Percentiles rank a stretch among this genome's conserved stretches.
Conservation (phyloP, 768 basidiomycete genomes). For the Daedalea quercina region DNA sequence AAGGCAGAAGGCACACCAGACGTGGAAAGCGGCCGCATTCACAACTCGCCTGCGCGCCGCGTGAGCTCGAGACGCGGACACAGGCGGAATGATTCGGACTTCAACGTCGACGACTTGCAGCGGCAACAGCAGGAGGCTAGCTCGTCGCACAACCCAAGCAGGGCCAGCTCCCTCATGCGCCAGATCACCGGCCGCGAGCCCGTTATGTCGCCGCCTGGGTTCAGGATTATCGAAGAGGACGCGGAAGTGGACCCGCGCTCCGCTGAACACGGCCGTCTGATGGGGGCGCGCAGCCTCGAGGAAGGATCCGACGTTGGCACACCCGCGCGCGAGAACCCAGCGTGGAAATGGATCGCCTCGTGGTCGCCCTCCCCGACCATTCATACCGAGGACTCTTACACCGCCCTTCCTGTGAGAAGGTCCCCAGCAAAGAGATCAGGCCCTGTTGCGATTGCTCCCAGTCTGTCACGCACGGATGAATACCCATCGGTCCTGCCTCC, state of each 20-base stretch:
- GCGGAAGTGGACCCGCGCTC: slow-evolving; percentile 15
- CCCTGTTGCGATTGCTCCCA: slow-evolving; percentile 10
- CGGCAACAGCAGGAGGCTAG: too few species aligned
- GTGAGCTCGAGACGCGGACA: slow-evolving; percentile 5
- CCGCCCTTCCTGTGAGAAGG: slow-evolving; percentile 31
- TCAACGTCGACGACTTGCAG: slow-evolving; percentile 7
- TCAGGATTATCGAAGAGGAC: slow-evolving; percentile 36
- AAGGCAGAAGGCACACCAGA: slow-evolving; percentile 1
- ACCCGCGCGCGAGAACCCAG: slow-evolving; percentile 9
- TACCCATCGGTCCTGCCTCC: slow-evolving; percentile 5
- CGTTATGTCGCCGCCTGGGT: slow-evolving; percentile 31
- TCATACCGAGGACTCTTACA: slow-evolving; percentile 31
- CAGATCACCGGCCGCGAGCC: slow-evolving; percentile 10
- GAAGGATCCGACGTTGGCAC: not conserved
- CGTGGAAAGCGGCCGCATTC: not conserved
- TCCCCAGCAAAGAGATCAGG: slow-evolving; percentile 24
- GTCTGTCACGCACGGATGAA: slow-evolving; percentile 9
- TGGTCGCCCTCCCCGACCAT: slow-evolving; percentile 16
- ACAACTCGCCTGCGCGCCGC: not conserved
- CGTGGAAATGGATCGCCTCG: slow-evolving; percentile 12
- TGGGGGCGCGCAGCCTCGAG: not conserved
- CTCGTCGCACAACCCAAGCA: slow-evolving; percentile 10
- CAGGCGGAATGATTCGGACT: slow-evolving; percentile 13
- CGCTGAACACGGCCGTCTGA: slow-evolving; percentile 7
- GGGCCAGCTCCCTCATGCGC: slow-evolving; percentile 9